Base-by-base conservation (phyloP, 306 rosid genomes). In the Casuarina cunninghamiana region DNA sequence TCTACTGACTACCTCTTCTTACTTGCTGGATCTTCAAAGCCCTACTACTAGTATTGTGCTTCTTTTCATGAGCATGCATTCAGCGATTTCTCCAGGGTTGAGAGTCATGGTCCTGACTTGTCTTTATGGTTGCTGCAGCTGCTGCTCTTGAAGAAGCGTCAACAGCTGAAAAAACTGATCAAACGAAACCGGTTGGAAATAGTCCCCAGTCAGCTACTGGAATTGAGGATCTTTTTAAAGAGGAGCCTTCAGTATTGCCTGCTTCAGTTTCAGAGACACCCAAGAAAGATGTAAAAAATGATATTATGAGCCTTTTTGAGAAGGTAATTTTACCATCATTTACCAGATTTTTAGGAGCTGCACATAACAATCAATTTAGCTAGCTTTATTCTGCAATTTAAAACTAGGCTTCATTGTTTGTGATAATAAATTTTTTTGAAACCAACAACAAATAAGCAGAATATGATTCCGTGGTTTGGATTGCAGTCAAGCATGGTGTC, bases 281-380 rank as follows among this genome's bases (percentile, higher is more conserved):
- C 15, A 87, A 79, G 73, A 93, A 93, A 82, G 98, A 93, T 54
- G 84, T 90, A 38, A 96, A 93, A 91, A 91, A 88, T 83, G 98
- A 93, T 82, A 96, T 96, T 66, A 90, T 96, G 99, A 90, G 97
- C 89, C 99, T 96, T 81, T 96, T 96, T 79, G 99, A 96, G 85
- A 96, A 93, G 99, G 99, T 96, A 74, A 26, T 19, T 65, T 73
- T 37, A 63, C 35, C 65, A 55, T 77, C 45, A 74, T 46, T 58
- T 61, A 3, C 53, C 71, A 60, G 75, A 37, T 71, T 78, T 76
- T 71, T 32, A 55, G 49, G 81, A 79, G 72, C 35, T 79, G 44
- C 15, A 72, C 17, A 26, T 9, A 19, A 5, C 68, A 43, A 11
- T 6, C 35, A 39, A 37, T 37, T 39, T 19, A 48, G 39, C 21